Conservation (phyloP, 176 grass and related monocot species). For the Coix lacrymajobi region DNA sequence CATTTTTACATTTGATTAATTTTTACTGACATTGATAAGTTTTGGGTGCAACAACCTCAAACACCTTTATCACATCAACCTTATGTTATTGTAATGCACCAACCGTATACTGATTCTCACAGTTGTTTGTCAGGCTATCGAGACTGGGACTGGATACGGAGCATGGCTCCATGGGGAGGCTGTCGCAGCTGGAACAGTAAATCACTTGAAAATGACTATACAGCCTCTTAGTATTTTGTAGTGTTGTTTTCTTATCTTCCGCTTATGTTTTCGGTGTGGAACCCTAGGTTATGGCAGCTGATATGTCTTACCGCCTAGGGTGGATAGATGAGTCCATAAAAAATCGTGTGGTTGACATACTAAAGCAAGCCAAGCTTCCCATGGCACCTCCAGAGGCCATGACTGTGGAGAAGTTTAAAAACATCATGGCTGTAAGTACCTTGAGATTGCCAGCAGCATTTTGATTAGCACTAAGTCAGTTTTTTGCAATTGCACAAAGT, state of each 20-base stretch:
- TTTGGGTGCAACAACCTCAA: not conserved
- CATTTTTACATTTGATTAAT: not conserved
- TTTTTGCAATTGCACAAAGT: not conserved
- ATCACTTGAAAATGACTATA: not conserved
- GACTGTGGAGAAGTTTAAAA: slow-evolving; percentile 89
- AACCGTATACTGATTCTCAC: not conserved
- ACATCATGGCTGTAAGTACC: slow-evolving; percentile 81
- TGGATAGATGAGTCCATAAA: slow-evolving; percentile 83
- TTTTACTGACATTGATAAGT: not conserved
- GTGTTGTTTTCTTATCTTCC: not conserved
- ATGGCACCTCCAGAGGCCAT: slow-evolving; percentile 70
- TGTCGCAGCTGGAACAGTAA: slow-evolving; percentile 85
- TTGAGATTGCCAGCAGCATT: slow-evolving; percentile 30
- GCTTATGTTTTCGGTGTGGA: not conserved
- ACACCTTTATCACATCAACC: not conserved
- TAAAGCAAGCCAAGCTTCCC: slow-evolving; percentile 75
- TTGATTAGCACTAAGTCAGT: not conserved
- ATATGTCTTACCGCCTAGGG: slow-evolving; percentile 87
- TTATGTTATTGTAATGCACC: not conserved
- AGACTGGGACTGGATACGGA: slow-evolving; percentile 85
- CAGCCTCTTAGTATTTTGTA: slow-evolving; percentile 1
- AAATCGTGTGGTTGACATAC: slow-evolving; percentile 56
- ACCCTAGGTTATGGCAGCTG: slow-evolving; percentile 84
- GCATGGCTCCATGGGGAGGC: slow-evolving; percentile 92
- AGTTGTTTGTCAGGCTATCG: slow-evolving; percentile 67